phyloP scores from a whole-genome alignment of 1,139 yeast genomes.

The Geotrichum siamense region DNA sequence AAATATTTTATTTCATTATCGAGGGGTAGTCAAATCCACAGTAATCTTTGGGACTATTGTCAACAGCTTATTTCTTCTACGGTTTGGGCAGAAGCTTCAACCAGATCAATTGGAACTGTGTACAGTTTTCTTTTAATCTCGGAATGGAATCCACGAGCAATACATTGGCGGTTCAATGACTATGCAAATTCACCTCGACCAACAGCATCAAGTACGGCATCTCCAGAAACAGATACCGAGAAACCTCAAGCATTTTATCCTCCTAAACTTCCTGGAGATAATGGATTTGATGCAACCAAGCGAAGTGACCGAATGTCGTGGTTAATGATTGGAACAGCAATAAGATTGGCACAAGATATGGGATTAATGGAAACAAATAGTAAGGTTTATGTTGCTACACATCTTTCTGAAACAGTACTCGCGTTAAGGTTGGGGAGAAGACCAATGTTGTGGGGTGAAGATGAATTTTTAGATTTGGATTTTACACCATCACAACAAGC shows the following conservation, averaged over 20 bases:
- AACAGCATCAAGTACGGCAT: conserved; percentile 12
- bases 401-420: conserved; percentile 61
- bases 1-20: conserved; percentile 16
- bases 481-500: conserved; percentile 69
- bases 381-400: conserved; percentile 73
- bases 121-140: conserved; percentile 80
- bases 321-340: conserved; percentile 86
- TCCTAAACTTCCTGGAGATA: conserved; percentile 36
- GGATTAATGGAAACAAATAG: conserved; percentile 70
- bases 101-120: conserved; percentile 79
- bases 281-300: conserved; percentile 80
- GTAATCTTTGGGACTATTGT: conserved; percentile 73
- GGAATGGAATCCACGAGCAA: conserved; percentile 94
- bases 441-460: conserved; percentile 34
- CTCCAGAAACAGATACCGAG: conserved; percentile 8
- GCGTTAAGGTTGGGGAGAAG: conserved; percentile 36
- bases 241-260: conserved; percentile 16
- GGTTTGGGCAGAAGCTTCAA: conserved; percentile 91
- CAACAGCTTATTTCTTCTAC: conserved; percentile 78
- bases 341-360: conserved; percentile 80
- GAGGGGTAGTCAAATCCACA: conserved; percentile 42
- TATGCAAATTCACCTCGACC: conserved; percentile 57
- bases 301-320: conserved; percentile 87
- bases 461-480: conserved; percentile 32
- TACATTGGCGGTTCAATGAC: conserved; percentile 83